Conservation (phyloP, 805 yeast species). For the Metschnikowia henanensis region DNA sequence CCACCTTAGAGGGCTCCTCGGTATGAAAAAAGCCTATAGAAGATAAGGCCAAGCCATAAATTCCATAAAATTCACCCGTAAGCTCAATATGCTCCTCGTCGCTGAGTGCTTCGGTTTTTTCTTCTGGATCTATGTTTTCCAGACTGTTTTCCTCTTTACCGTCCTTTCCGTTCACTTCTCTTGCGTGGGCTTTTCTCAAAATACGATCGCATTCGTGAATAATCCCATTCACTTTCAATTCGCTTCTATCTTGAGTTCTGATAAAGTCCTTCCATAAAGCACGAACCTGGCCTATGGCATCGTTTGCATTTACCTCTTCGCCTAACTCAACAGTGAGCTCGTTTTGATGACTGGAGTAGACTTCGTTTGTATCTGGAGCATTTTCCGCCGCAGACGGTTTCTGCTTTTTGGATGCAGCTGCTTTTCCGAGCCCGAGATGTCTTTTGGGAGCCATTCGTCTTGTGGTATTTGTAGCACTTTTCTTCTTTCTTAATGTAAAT, state of each 20-base stretch:
- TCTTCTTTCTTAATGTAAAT: background rate
- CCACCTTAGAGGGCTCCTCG: conserved; percentile 42
- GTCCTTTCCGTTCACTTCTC: conserved; percentile 10
- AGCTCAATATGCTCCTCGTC: conserved; percentile 18
- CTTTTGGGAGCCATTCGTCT: conserved; percentile 26
- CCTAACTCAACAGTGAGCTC: conserved; percentile 59
- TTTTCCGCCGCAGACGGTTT: conserved; percentile 9
- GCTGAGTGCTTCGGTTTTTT: background rate
- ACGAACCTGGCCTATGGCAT: conserved; percentile 72
- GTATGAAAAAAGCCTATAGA: conserved; percentile 61
- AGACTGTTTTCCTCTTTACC: background rate
- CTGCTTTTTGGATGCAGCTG: conserved; percentile 28
- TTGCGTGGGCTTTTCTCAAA: conserved; percentile 44
- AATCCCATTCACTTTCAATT: conserved; percentile 72
- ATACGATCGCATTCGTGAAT: conserved; percentile 91
- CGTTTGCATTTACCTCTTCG: conserved; percentile 70
- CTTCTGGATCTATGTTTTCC: background rate
- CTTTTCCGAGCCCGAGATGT: conserved; percentile 41
- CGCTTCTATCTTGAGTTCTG: conserved; percentile 57
- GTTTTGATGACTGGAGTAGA: conserved; percentile 18
- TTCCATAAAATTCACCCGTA: conserved; percentile 60
- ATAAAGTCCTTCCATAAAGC: conserved; percentile 71
- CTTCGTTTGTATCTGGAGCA: background rate
- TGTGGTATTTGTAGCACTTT: background rate
- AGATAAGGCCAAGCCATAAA: conserved; percentile 71